Conservation (phyloP, 1,139 yeast species). For the Sugiyamaella paludigena region DNA sequence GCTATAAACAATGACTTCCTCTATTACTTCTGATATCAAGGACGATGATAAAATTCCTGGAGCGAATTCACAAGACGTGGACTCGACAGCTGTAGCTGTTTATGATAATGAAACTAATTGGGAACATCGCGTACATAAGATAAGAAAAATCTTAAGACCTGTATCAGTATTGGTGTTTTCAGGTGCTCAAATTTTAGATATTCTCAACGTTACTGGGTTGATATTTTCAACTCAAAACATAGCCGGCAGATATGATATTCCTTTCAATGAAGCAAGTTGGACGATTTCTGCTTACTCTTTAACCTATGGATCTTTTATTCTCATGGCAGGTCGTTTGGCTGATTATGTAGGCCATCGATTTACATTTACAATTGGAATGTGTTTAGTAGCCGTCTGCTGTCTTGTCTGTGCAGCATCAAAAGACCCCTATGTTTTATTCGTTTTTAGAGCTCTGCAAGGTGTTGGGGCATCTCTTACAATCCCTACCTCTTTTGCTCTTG, state of each 20-base stretch:
- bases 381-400: slow-evolving; percentile 30
- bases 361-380: slow-evolving; percentile 29
- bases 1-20: no score
- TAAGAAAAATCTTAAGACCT: slow-evolving; percentile 9
- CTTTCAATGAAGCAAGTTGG: slow-evolving; percentile 38
- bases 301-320: slow-evolving; percentile 41
- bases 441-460: slow-evolving; percentile 42
- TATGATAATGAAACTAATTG: no score
- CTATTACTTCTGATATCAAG: no score
- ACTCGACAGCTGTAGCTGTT: no score
- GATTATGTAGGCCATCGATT: slow-evolving; percentile 40
- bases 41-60: no score
- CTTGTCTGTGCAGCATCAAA: slow-evolving; percentile 37
- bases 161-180: slow-evolving; percentile 18
- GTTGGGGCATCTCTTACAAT: slow-evolving; percentile 39
- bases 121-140: not conserved
- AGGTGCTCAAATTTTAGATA: slow-evolving; percentile 27
- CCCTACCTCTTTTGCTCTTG: slow-evolving; percentile 36
- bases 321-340: slow-evolving; percentile 40
- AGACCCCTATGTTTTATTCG: slow-evolving; percentile 31
- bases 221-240: slow-evolving; percentile 31
- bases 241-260: slow-evolving; percentile 28
- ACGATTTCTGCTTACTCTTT: slow-evolving; percentile 41
- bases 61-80: no score
- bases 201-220: slow-evolving; percentile 35